Base-by-base conservation (phyloP, 805 yeast genomes). In the Komagataella mondaviorum region DNA sequence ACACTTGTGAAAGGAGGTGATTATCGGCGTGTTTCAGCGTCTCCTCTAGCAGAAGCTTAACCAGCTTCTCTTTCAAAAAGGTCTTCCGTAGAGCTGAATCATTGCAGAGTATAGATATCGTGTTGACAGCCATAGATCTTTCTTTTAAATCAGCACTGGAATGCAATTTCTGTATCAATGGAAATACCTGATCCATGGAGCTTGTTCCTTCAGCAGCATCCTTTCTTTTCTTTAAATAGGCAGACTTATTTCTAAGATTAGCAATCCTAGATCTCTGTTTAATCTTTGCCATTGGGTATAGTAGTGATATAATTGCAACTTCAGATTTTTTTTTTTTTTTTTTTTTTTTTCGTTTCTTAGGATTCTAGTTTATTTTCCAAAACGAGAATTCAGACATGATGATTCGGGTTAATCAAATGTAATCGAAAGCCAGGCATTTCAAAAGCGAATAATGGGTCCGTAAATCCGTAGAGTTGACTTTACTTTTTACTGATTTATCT, bases 1-100 rank as follows among this genome's bases (percentile, higher is more conserved):
- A 83, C 1, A 91, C 73, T 59, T 85, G 95, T 18, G 85, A 85
- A 17, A 86, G 83, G 47, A 88, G 78, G 57, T 88, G 96, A 52
- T 81, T 82, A 56, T 83, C 75, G 18, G 73, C 61, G 61, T 88
- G 96, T 47, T 76, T 77, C 20, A 90, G 64, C 30, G 82, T 71
- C 53, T 81, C 80, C 20, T 81, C 81, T 66, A 88, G 56, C 1
- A 89, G 61, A 2, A 77, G 72, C 45, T 79, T 78, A 8, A 90
- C 72, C 48, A 90, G 68, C 55, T 78, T 82, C 58, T 88, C 93
- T 60, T 84, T 85, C 55, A 90, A 66, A 18, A 89, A 70, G 52
- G 80, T 50, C 51, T 72, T 69, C 55, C 96, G 76, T 70, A 84
- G 70, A 44, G 72, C 68, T 1, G 76, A 66, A 58, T 88, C 93